Base-by-base conservation (phyloP, 495 filamentous ascomycete species). In the Neurospora sp. region DNA sequence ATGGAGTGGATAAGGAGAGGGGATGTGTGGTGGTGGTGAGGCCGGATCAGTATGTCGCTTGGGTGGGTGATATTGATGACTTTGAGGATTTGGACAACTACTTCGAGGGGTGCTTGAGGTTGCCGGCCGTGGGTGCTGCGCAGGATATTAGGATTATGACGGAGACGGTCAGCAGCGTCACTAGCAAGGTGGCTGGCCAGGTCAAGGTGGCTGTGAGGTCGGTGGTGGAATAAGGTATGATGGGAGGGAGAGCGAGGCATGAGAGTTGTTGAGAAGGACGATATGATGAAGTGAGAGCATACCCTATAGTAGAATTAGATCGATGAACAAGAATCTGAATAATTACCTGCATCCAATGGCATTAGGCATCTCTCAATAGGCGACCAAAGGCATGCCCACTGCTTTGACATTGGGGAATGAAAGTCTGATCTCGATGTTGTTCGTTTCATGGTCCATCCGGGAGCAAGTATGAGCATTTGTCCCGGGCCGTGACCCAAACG, bases 11-110 rank as follows among this genome's bases (percentile, higher is more conserved):
- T 77, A 78, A 76, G 36, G 83, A 86, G 59, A 80, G 78, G 24
- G 92, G 92, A 0, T 90, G 88, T 70, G 77, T 91, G 9, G 89
- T 92, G 8, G 83, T 77, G 5, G 78, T 81, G 15, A 72, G 79
- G 59, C 92, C 91, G 0, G 92, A 93, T 84, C 88, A 89, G 73
- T 90, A 93, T 81, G 85, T 92, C 48, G 87, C 74, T 3, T 85
- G 83, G 78, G 80, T 91, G 40, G 88, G 87, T 1, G 85, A 84
- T 15, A 73, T 92, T 72, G 85, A 86, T 37, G 89, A 89, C 80
- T 82, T 87, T 15, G 73, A 76, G 10, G 81, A 81, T 7, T 74
- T 89, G 40, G 71, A 78, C 71, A 40, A 69, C n/a, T 83, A 81
- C 54, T 83, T 83, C 62, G 79, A 79, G 59, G 79, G 81, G 7